Percentiles rank a stretch among this genome's conserved stretches.
Conservation (phyloP, 768 basidiomycete genomes). For the Boletus sp. region DNA sequence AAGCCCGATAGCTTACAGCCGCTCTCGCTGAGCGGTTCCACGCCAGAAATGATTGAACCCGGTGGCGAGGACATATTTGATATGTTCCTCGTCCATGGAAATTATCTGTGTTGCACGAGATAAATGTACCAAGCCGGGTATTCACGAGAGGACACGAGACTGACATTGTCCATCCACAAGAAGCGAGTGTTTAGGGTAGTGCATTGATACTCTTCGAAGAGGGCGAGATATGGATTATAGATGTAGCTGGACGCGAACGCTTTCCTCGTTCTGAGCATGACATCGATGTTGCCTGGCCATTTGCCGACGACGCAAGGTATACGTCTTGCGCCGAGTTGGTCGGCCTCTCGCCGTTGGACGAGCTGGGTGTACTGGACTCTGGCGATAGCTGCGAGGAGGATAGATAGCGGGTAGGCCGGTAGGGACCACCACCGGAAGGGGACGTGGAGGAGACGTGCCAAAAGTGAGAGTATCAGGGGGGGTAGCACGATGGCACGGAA, state of each 20-base stretch:
- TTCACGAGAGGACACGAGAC: slow-evolving; percentile 22
- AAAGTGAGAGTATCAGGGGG: slow-evolving; percentile 33
- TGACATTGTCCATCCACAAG: slow-evolving; percentile 65
- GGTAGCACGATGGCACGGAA: slow-evolving; percentile 40
- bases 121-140: background rate
- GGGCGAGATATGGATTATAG: slow-evolving; percentile 57
- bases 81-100: slow-evolving; percentile 69
- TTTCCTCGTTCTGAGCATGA: slow-evolving; percentile 53
- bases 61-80: slow-evolving; percentile 61
- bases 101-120: slow-evolving; percentile 47
- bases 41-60: slow-evolving; percentile 69
- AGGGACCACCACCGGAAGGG: slow-evolving; percentile 35
- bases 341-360: slow-evolving; percentile 42
- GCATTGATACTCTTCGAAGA: slow-evolving; percentile 67
- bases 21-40: slow-evolving; percentile 59
- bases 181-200: slow-evolving; percentile 69
- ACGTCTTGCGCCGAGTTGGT: slow-evolving; percentile 45
- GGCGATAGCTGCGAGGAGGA: slow-evolving; percentile 38
- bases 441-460: slow-evolving; percentile 27
- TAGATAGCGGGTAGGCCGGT: slow-evolving; percentile 39
- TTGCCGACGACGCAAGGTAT: slow-evolving; percentile 61
- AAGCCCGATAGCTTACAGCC: slow-evolving; percentile 45
- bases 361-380: slow-evolving; percentile 35
- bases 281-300: slow-evolving; percentile 78
- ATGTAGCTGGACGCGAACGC: slow-evolving; percentile 59